phyloP scores from a whole-genome alignment of 495 filamentous ascomycete species.

The Xanthoparmelia taractica region DNA sequence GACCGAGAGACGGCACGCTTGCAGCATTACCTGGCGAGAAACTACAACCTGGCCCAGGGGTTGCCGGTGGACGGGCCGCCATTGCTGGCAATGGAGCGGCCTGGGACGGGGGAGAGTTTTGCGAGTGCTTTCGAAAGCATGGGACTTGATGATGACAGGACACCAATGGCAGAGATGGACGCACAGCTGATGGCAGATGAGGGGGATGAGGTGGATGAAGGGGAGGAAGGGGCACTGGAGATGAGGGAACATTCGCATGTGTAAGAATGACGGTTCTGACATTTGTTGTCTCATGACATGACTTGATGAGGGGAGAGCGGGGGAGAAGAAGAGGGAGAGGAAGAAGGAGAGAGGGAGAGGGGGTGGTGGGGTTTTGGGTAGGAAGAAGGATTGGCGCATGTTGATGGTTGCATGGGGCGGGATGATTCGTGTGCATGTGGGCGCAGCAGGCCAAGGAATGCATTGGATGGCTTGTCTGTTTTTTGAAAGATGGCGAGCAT shows the following conservation, averaged over 20 bases:
- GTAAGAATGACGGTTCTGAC: too few relatives aligned
- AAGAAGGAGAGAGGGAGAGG: too few relatives aligned
- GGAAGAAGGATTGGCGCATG: not conserved
- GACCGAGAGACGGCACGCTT: slow-evolving; percentile 50
- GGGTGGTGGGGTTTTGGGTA: slow-evolving; percentile 2
- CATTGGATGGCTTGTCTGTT: not conserved
- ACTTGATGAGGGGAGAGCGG: not conserved
- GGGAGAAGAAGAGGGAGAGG: too few relatives aligned
- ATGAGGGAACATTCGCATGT: slow-evolving; percentile 10
- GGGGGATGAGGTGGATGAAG: slow-evolving; percentile 13
- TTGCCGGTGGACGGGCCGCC: slow-evolving; percentile 27
- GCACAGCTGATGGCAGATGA: slow-evolving; percentile 19
- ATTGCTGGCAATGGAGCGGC: slow-evolving; percentile 10
- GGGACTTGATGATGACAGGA: slow-evolving; percentile 24
- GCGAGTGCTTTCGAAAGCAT: slow-evolving; percentile 15
- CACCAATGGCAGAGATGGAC: slow-evolving; percentile 23
- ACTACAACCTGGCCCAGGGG: slow-evolving; percentile 50
- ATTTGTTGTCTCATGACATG: not conserved
- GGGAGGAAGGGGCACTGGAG: slow-evolving; percentile 11
- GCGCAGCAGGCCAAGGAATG: not conserved
- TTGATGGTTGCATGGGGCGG: not conserved
- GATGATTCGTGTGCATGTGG: not conserved
- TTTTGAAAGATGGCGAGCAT: not conserved
- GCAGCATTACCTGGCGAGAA: slow-evolving; percentile 52
- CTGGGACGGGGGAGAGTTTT: slow-evolving; percentile 19